Percentiles rank a stretch among this genome's conserved stretches.
These are phyloP conservation scores for Polyporus arcularius DNA, from an alignment of 768 basidiomycete genomes.

Conservation along the genomic window DNA sequence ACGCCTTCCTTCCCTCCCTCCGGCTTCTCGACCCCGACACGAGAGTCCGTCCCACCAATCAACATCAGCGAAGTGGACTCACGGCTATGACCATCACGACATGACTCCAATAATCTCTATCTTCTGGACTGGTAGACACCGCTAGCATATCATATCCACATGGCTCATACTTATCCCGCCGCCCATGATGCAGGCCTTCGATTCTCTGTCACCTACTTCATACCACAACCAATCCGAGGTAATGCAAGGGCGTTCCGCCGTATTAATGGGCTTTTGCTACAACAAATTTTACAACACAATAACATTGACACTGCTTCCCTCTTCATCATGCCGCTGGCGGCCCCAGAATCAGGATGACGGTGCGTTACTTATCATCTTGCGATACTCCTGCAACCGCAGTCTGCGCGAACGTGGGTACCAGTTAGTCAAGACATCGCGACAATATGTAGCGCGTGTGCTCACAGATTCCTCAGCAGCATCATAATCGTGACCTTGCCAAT, in stretches of 20 bases:
- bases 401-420: slow-evolving; percentile 30
- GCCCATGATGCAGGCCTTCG: neutral
- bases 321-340: too few relatives aligned
- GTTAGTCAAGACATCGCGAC: neutral
- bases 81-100: slow-evolving; percentile 5
- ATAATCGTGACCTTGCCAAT: slow-evolving; percentile 98
- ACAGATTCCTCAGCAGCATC: slow-evolving; percentile 97
- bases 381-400: slow-evolving; percentile 59
- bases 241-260: slow-evolving; percentile 7
- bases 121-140: slow-evolving; percentile 16
- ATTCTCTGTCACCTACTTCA: slow-evolving; percentile 2
- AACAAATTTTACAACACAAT: neutral
- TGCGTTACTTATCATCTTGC: slow-evolving; percentile 26
- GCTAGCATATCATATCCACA: slow-evolving; percentile 1
- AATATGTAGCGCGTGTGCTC: slow-evolving; percentile 32
- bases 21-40: slow-evolving; percentile 43
- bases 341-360: slow-evolving; percentile 2
- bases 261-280: slow-evolving; percentile 7
- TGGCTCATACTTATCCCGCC: neutral
- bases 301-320: neutral
- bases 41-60: slow-evolving; percentile 28
- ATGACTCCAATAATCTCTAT: neutral
- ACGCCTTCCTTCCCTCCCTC: slow-evolving; percentile 58
- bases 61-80: slow-evolving; percentile 36
- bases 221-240: slow-evolving; percentile 12